phyloP scores from a whole-genome alignment of 345 rosid genomes.

The Aethionema arabicum region DNA sequence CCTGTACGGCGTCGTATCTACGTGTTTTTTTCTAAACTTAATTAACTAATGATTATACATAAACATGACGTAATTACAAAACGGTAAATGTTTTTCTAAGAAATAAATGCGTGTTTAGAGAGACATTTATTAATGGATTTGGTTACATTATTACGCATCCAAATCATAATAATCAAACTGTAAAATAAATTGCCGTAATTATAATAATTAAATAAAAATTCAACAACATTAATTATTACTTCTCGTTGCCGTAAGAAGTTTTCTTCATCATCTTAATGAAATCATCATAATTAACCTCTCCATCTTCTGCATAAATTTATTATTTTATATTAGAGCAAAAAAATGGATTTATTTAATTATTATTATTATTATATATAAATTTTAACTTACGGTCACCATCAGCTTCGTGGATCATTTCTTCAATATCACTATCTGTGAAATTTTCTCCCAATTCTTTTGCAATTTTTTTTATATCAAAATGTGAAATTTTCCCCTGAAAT shows the following conservation, averaged over 20 bases:
- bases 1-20: too few relatives aligned
- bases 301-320: conserved; percentile 53
- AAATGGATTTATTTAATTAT: neutral
- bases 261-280: conserved; percentile 72
- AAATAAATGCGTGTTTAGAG: too few relatives aligned
- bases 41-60: too few relatives aligned
- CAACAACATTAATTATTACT: neutral
- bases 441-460: conserved; percentile 76
- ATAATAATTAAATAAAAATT: neutral
- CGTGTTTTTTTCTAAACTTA: too few relatives aligned
- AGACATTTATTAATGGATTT: neutral
- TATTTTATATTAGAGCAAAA: neutral
- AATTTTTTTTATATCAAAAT: conserved; percentile 54
- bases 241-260: conserved; percentile 51
- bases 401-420: conserved; percentile 85
- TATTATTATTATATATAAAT: conserved; percentile 6
- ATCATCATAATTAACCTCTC: conserved; percentile 64
- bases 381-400: conserved; percentile 67
- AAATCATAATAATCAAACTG: neutral
- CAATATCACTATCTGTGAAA: conserved; percentile 67
- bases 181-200: neutral
- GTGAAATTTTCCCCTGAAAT: conserved; percentile 73
- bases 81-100: too few relatives aligned
- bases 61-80: too few relatives aligned
- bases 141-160: neutral